Percentiles rank a stretch among this genome's conserved stretches.
Evolutionary conservation across 2,329 filamentous ascomycete genomes (phyloP).

Genomic region (Exophiala sp.): DNA sequence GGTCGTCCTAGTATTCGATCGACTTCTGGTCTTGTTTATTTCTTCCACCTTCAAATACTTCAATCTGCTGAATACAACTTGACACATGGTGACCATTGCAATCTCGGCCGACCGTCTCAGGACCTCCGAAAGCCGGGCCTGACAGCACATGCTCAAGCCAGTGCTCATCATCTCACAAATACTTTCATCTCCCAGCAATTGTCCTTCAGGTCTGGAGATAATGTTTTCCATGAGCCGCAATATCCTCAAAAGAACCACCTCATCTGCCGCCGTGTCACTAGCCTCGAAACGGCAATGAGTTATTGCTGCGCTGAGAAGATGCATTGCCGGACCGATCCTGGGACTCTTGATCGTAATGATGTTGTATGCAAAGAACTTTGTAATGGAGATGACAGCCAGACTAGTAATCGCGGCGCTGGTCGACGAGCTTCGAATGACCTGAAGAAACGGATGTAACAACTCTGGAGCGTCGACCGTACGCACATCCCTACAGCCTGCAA

Average conservation of each 20-base stretch:
- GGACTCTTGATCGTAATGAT: conserved; percentile 81
- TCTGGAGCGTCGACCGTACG: conserved; percentile 82
- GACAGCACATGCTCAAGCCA: conserved; percentile 93
- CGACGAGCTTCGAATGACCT: conserved; percentile 93
- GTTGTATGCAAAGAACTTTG: conserved; percentile 94
- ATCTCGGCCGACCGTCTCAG: conserved; percentile 85
- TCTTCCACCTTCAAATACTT: conserved; percentile 80
- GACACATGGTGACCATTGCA: conserved; percentile 98
- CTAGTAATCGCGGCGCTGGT: conserved; percentile 96
- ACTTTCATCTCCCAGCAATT: conserved; percentile 93
- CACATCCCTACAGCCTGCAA: conserved; percentile 88
- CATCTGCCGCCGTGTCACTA: conserved; percentile 89
- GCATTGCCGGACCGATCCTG: conserved; percentile 88
- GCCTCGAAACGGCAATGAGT: conserved; percentile 98
- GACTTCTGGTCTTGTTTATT: conserved; percentile 42
- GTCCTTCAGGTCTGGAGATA: conserved; percentile 87
- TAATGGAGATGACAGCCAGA: conserved; percentile 85
- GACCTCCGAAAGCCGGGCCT: conserved; percentile 84
- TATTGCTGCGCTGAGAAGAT: conserved; percentile 87
- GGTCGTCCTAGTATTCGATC: conserved; percentile 24
- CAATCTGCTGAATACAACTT: conserved; percentile 92
- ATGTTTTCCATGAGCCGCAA: conserved; percentile 98
- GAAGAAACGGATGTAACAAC: conserved; percentile 87
- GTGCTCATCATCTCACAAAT: conserved; percentile 99
- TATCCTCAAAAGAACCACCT: conserved; percentile 91